A percentile compares a stretch with the other conserved stretches of the same genome.
These are phyloP conservation scores for Globisporangium cystogenes DNA, from an alignment of 352 stramenopile species.

Conservation along the genomic window DNA sequence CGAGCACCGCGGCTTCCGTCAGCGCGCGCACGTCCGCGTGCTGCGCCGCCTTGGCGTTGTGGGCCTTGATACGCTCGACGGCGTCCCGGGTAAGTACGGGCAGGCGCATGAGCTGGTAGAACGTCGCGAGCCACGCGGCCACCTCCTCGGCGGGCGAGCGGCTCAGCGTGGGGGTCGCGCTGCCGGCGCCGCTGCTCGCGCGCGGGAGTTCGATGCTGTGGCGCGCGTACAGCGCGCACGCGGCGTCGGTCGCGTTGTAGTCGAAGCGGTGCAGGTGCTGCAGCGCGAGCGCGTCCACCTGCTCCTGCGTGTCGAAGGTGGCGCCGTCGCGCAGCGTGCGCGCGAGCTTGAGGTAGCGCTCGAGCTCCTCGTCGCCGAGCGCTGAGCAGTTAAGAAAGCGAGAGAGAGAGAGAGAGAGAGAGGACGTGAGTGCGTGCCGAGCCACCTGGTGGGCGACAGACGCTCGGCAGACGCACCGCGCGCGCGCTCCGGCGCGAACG, in stretches of 20 bases:
- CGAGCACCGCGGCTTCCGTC: constrained; percentile 57
- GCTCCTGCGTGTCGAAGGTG: constrained; percentile 78
- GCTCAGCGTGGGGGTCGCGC: not conserved
- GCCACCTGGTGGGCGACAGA: no score
- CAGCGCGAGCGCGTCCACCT: constrained; percentile 60
- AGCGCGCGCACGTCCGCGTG: constrained; percentile 20
- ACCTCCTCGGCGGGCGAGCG: constrained; percentile 28
- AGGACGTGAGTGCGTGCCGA: no score
- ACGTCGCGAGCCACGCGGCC: constrained; percentile 51
- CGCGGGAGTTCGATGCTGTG: constrained; percentile 74
- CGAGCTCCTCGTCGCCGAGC: constrained; percentile 57
- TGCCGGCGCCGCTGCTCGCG: constrained; percentile 8
- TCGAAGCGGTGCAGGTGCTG: constrained; percentile 79
- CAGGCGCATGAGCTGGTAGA: constrained; percentile 58
- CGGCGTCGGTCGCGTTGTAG: constrained; percentile 72
- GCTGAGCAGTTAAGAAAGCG: constrained; percentile 16
- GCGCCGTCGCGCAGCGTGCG: constrained; percentile 63
- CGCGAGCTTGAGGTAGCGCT: constrained; percentile 80
- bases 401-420: not conserved
- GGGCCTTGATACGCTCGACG: constrained; percentile 37
- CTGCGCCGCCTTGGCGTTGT: constrained; percentile 24
- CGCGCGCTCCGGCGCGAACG: constrained; percentile 46
- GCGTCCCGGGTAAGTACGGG: constrained; percentile 27
- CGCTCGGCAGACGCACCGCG: constrained; percentile 43
- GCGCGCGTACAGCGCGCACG: constrained; percentile 73